These are phyloP conservation scores for Neurospora africana DNA, from an alignment of 495 filamentous ascomycete genomes.

Conservation along the genomic window DNA sequence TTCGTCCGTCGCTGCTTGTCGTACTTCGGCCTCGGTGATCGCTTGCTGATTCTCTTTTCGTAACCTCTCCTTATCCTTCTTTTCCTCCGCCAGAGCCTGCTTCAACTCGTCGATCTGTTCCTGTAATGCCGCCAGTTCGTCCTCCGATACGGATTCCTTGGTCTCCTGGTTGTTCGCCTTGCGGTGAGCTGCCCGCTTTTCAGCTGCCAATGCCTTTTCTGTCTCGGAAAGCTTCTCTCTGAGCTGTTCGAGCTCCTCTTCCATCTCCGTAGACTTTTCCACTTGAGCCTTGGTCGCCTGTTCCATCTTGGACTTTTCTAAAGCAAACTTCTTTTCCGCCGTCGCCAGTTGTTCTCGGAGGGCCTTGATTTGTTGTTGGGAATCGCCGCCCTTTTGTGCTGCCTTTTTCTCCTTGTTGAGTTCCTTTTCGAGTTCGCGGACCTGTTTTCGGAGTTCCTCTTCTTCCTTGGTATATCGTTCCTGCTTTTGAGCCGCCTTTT, in stretches of 20 bases:
- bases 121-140: conserved; percentile 28
- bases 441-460: conserved; percentile 32
- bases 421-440: conserved; percentile 41
- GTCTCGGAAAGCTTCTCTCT: conserved; percentile 45
- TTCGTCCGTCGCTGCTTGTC: conserved; percentile 49
- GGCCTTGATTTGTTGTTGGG: conserved; percentile 22
- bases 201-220: conserved; percentile 22
- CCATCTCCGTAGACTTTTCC: conserved; percentile 18
- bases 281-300: conserved; percentile 21
- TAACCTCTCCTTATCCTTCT: conserved; percentile 29
- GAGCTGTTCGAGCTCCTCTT: conserved; percentile 28
- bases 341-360: conserved; percentile 16
- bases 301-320: conserved; percentile 26
- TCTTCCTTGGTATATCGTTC: conserved; percentile 31
- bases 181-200: conserved; percentile 45
- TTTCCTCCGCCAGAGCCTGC: conserved; percentile 30
- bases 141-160: conserved; percentile 12
- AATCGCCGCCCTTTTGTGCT: conserved; percentile 21
- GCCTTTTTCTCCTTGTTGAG: conserved; percentile 39
- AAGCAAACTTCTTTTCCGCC: conserved; percentile 16
- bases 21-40: conserved; percentile 39
- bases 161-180: conserved; percentile 32
- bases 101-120: conserved; percentile 25
- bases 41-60: conserved; percentile 29
- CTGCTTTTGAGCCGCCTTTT: conserved; percentile 47